phyloP scores from a whole-genome alignment of 2,329 filamentous ascomycete genomes.

The Lecanicillium sp. region DNA sequence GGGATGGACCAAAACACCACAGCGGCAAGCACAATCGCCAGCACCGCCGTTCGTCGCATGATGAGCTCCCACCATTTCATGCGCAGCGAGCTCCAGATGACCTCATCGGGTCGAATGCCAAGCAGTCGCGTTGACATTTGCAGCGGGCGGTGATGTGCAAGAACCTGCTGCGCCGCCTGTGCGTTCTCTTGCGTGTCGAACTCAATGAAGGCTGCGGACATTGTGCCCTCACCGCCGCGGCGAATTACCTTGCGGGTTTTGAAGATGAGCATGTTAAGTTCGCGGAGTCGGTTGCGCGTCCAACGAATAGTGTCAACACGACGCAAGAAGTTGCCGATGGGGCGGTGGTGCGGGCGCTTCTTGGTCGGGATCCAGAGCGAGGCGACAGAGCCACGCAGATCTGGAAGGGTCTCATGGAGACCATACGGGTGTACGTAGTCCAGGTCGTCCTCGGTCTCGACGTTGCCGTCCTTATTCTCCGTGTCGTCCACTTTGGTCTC shows the following conservation, averaged over 20 bases:
- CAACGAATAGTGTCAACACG: slow-evolving; percentile 95
- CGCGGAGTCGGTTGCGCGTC: slow-evolving; percentile 53
- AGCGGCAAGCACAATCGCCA: slow-evolving; percentile 66
- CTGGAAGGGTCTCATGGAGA: slow-evolving; percentile 28
- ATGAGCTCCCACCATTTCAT: slow-evolving; percentile 85
- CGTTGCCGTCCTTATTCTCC: slow-evolving; percentile 13
- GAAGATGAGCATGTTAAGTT: slow-evolving; percentile 34
- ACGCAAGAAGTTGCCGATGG: slow-evolving; percentile 65
- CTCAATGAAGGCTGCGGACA: slow-evolving; percentile 84
- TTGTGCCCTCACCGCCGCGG: slow-evolving; percentile 59
- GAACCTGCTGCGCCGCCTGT: slow-evolving; percentile 77
- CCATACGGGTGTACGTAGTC: slow-evolving; percentile 34
- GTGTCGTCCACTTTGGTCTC: slow-evolving; percentile 16
- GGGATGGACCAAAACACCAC: slow-evolving; percentile 82
- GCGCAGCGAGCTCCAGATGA: slow-evolving; percentile 81
- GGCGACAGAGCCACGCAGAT: slow-evolving; percentile 49
- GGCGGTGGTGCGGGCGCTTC: slow-evolving; percentile 67
- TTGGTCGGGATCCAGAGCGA: slow-evolving; percentile 68
- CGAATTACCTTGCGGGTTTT: slow-evolving; percentile 72
- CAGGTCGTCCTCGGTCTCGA: slow-evolving; percentile 21
- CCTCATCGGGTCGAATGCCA: slow-evolving; percentile 72
- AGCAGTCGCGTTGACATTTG: slow-evolving; percentile 84
- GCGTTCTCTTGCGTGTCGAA: slow-evolving; percentile 78
- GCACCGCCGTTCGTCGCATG: slow-evolving; percentile 61
- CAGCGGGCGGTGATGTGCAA: slow-evolving; percentile 79